Evolutionary conservation across 202 grass and related monocot species (phyloP).

Genomic region (Cymbopogon flexuosus): DNA sequence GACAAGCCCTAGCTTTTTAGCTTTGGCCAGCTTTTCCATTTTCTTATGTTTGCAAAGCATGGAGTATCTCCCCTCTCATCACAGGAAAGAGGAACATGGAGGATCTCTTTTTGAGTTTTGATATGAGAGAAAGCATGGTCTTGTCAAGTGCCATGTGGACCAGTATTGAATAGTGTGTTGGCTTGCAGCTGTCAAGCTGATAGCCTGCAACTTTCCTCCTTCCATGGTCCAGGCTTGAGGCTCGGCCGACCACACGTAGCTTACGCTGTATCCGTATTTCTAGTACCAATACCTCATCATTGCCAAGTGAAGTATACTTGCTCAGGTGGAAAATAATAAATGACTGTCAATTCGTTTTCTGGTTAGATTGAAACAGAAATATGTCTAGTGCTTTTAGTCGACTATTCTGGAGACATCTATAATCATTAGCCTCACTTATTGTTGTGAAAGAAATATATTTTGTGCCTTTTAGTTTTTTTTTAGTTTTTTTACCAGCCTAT

Average conservation of each 20-base stretch:
- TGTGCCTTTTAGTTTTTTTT: not conserved
- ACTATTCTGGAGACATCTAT: slow-evolving; percentile 8
- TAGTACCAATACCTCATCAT: slow-evolving; percentile 42
- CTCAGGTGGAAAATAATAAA: slow-evolving; percentile 20
- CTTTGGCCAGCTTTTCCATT: slow-evolving; percentile 42
- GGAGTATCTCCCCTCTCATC: slow-evolving; percentile 35
- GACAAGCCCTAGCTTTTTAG: slow-evolving; percentile 62
- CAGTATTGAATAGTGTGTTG: slow-evolving; percentile 48
- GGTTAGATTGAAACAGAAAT: slow-evolving; percentile 22
- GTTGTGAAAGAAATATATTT: not conserved
- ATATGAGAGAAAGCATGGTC: slow-evolving; percentile 43
- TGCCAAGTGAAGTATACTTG: not conserved
- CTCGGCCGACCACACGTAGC: slow-evolving; percentile 22
- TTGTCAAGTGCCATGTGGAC: slow-evolving; percentile 50
- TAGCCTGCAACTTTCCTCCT: slow-evolving; percentile 32
- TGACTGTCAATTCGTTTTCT: slow-evolving; percentile 9
- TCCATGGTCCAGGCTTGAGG: slow-evolving; percentile 20
- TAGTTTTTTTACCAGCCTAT: not conserved
- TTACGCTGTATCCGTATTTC: slow-evolving; percentile 25
- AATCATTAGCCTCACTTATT: slow-evolving; percentile 23
- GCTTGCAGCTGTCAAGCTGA: slow-evolving; percentile 50
- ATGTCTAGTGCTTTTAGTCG: slow-evolving; percentile 9
- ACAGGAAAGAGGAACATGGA: slow-evolving; percentile 17
- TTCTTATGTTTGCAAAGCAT: slow-evolving; percentile 42
- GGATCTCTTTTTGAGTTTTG: slow-evolving; percentile 50